Evolutionary conservation across 768 basidiomycete species (phyloP), one percentile per base, ranked within the genome.

Genomic region (Lanmaoa rubissima): DNA sequence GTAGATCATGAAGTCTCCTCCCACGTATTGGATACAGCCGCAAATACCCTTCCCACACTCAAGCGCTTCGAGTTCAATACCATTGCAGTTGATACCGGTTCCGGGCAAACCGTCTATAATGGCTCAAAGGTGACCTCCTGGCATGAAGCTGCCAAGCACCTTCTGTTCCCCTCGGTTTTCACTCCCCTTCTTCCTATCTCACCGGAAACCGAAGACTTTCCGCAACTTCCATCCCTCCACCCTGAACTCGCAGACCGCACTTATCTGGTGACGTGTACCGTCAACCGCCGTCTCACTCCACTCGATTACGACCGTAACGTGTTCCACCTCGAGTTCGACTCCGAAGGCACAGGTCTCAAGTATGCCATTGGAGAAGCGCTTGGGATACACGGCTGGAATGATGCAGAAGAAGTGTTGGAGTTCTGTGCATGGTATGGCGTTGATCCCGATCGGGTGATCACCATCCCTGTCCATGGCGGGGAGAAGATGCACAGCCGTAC

Each of bases 331-430:
- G 97, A 98, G 76, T 95, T 99, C 69, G 86, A 94, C 70, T 93
- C 92, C 3, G 77, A 82, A 28, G 91, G 92, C 34, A 99, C 97
- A 24, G 94, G 94, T 10, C 81, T 99, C 59, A 93, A 89, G 74
- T 99, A 99, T 73, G 86, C 84, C 36, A 93, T 98, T 54, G 97
- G 97, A 54, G 97, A 98, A 74, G 97, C 97, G 13, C 85, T 99
- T 40, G 97, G 95, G 43, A 80, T 98, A 42, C 94, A 99, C 69
- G 97, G 97, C 8, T 98, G 95, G 94, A 98, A 99, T 72, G 94
- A 98, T 68, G 82, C 83, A 41, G 74, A 81, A 51, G 96, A 99
- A 60, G 93, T 97, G 3, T 71, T 83, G 19, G 87, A 93, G 53
- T 98, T 99, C 74, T 94, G 94, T 69, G 61, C 72, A 14, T 96